A percentile compares a stretch with the other conserved stretches of the same genome.
Conservation (phyloP, 495 filamentous ascomycete species). For the Hypomontagnella submonticulosa region DNA sequence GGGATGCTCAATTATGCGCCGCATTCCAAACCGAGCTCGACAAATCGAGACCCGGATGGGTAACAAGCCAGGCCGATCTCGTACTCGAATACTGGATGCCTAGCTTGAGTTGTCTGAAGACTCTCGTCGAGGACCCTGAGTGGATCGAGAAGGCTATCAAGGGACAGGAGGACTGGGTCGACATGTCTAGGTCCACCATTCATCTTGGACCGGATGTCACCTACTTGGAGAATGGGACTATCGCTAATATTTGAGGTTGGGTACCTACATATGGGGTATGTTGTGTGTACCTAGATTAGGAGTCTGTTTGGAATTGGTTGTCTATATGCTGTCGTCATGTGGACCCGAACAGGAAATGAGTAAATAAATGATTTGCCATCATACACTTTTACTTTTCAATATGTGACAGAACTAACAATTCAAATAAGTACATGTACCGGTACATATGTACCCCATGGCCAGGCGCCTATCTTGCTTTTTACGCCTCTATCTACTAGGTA, state of each 20-base stretch:
- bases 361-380: too few relatives aligned
- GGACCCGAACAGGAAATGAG: too few relatives aligned
- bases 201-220: constrained; percentile 18
- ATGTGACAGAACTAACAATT: too few relatives aligned
- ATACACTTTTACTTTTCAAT: too few relatives aligned
- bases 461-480: too few relatives aligned
- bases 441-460: too few relatives aligned
- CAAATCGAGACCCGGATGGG: constrained; percentile 18
- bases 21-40: constrained; percentile 16
- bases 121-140: constrained; percentile 21
- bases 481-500: too few relatives aligned
- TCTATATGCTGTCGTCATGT: too few relatives aligned
- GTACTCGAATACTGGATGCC: constrained; percentile 31
- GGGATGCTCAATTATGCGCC: background rate
- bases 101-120: constrained; percentile 6
- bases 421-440: too few relatives aligned
- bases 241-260: constrained; percentile 5
- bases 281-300: too few relatives aligned
- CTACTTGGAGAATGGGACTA: constrained; percentile 23
- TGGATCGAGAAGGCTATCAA: constrained; percentile 26
- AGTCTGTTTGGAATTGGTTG: too few relatives aligned
- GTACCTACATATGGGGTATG: too few relatives aligned
- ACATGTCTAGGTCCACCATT: constrained; percentile 14
- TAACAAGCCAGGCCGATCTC: constrained; percentile 27
- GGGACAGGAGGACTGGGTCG: constrained; percentile 17